Evolutionary conservation across 2,329 filamentous ascomycete species (phyloP).

Genomic region (Trichophyton benhamiae): DNA sequence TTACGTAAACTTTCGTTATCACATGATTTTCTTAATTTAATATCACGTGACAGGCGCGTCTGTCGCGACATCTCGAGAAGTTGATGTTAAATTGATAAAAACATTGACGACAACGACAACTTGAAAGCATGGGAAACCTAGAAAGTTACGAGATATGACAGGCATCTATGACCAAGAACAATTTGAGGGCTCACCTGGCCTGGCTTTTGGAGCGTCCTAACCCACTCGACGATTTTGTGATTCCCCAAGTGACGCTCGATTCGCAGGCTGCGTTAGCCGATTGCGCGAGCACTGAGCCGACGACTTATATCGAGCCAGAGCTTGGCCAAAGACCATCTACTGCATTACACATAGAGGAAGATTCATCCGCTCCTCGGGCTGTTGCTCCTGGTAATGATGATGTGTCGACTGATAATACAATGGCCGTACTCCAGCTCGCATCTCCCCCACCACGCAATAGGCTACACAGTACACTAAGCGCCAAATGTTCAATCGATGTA

Average conservation of each 20-base stretch:
- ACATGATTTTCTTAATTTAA: not conserved
- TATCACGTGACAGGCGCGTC: not conserved
- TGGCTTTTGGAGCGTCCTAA: conserved; percentile 34
- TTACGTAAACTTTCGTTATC: not conserved
- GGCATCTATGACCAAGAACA: conserved; percentile 39
- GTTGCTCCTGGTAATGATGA: conserved; percentile 11
- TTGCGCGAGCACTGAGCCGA: not conserved
- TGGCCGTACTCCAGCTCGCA: conserved; percentile 35
- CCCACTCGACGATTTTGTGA: conserved; percentile 8
- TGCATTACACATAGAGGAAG: not conserved
- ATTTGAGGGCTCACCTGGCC: conserved; percentile 33
- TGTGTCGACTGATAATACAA: conserved; percentile 21
- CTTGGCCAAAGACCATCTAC: not conserved
- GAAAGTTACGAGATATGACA: conserved; percentile 15
- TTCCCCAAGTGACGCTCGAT: not conserved
- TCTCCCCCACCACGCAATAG: conserved; percentile 21
- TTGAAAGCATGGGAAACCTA: not conserved
- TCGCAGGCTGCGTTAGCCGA: not conserved
- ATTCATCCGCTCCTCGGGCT: not conserved
- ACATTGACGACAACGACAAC: not conserved
- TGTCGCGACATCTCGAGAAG: not conserved
- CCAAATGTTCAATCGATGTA: not conserved
- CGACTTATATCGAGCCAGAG: not conserved
- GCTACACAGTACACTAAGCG: conserved; percentile 6
- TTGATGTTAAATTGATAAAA: conserved; percentile 2